phyloP scores from a whole-genome alignment of 1,284 basidiomycete genomes.

The Bjerkandera adusta region DNA sequence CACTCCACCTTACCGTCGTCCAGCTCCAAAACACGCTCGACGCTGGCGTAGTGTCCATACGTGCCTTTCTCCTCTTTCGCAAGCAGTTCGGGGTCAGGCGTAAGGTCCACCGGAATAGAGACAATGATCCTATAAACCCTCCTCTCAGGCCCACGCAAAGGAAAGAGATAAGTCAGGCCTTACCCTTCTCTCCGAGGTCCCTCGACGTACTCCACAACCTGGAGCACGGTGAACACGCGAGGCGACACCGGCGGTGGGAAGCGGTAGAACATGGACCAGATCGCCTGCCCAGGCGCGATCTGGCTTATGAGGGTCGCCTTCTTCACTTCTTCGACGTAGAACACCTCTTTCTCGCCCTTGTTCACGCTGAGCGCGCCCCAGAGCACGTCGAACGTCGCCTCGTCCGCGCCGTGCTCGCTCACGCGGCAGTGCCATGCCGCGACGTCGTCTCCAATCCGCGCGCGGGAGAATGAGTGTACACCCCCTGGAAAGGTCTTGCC shows the following conservation, averaged over 20 bases:
- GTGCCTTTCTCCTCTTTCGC: conserved; percentile 66
- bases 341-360: conserved; percentile 66
- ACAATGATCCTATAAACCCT: conserved; percentile 61
- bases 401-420: conserved; percentile 61
- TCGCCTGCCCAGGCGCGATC: conserved; percentile 57
- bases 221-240: conserved; percentile 73
- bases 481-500: conserved; percentile 58
- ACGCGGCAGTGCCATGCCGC: conserved; percentile 66
- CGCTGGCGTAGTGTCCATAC: conserved; percentile 66
- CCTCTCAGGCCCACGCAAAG: background rate
- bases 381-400: conserved; percentile 68
- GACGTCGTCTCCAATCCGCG: conserved; percentile 51
- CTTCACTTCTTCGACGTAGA: conserved; percentile 66
- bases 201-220: conserved; percentile 44
- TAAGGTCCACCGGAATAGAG: conserved; percentile 71
- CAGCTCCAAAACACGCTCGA: conserved; percentile 64
- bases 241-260: conserved; percentile 69
- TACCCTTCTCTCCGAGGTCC: too few relatives aligned
- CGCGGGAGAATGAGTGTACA: conserved; percentile 53
- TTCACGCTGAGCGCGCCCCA: conserved; percentile 65
- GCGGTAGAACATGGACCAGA: conserved; percentile 74
- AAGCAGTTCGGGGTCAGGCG: conserved; percentile 51
- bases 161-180: background rate
- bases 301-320: conserved; percentile 61
- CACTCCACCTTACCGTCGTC: conserved; percentile 68